Evolutionary conservation across 192 early-diverging fungal species (phyloP), one percentile per base, ranked within the genome.

Genomic region (Backusella macrospora): DNA sequence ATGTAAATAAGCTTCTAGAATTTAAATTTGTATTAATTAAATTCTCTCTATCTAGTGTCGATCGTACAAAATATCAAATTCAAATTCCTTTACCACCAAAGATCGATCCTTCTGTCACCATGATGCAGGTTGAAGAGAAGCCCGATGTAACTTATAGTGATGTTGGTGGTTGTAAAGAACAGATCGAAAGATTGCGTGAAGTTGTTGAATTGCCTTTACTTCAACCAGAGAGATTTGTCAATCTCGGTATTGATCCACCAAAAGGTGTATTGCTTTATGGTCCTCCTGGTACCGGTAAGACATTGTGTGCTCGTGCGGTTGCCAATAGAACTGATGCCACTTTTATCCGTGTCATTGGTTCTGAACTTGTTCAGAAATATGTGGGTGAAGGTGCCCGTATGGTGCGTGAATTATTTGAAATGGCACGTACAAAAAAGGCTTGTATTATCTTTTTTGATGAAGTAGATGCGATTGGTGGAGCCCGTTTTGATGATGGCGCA

Each of bases 391-490:
- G 97, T 44, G 98, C 97, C 14, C 90, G 98, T 76, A 98, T 99
- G 98, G 93, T 99, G 64, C 92, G 98, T 71, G 98, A 99, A 77
- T 86, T 99, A 71, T 99, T 99, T 81, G 96, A 99, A 83, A 99
- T 99, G 98, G 98, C 98, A 63, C 91, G 97, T 75, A 94, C 97
- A 52, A 98, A 98, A 86, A 99, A 99, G 78, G 98, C 98, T 2
- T 99, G 98, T 81, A 99, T 99, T 77, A 98, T 99, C 76, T 99
- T 99, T 83, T 98, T 99, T 89, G 98, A 99, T 78, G 98, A 99
- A 86, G 89, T 99, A 26, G 98, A 99, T 78, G 98, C 98, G 42
- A 97, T 99, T 79, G 98, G 98, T 78, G 94, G 96, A 68, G 95
- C 98, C 18, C 94, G 98, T 76, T 94, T 94, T 73, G 96, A 98